Evolutionary conservation across 768 basidiomycete genomes (phyloP).

Genomic region (Naematelia encephala): DNA sequence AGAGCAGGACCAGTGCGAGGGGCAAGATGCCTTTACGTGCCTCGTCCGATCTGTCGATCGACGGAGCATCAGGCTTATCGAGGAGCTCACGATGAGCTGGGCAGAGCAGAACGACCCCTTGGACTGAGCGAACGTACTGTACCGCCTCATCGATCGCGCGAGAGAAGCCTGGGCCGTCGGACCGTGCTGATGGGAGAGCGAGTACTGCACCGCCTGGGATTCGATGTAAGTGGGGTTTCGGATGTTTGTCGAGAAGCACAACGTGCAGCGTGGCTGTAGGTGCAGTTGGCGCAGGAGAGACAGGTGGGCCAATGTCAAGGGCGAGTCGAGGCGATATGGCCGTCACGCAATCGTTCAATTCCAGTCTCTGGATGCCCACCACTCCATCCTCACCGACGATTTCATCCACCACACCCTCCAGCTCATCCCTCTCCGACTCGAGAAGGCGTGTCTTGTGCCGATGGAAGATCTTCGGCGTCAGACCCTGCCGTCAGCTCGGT

Average conservation of each 20-base stretch:
- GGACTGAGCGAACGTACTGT: neutral
- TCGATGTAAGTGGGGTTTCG: neutral
- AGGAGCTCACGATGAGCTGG: neutral
- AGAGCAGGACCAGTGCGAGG: slow-evolving; percentile 16
- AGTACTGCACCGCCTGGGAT: neutral
- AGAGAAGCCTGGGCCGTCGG: neutral
- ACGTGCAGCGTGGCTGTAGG: neutral
- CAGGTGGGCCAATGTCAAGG: slow-evolving; percentile 25
- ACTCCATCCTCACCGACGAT: slow-evolving; percentile 9
- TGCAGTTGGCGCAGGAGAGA: neutral
- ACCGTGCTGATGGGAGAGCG: neutral
- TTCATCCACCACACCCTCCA: slow-evolving; percentile 54
- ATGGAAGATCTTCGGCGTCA: slow-evolving; percentile 76
- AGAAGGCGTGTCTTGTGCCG: slow-evolving; percentile 57
- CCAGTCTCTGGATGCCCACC: slow-evolving; percentile 1
- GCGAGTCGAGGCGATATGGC: slow-evolving; percentile 11
- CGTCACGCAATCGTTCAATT: neutral
- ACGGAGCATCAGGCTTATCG: too few relatives aligned
- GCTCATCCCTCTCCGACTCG: slow-evolving; percentile 54
- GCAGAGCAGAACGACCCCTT: neutral
- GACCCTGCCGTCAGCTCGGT: slow-evolving; percentile 58
- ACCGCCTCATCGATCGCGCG: neutral
- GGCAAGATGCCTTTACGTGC: slow-evolving; percentile 27
- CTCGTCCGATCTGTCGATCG: too few relatives aligned
- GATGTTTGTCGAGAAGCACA: neutral